Evolutionary conservation across 768 basidiomycete genomes (phyloP), one percentile per base, ranked within the genome.

Genomic region (Lentinula raphanica): DNA sequence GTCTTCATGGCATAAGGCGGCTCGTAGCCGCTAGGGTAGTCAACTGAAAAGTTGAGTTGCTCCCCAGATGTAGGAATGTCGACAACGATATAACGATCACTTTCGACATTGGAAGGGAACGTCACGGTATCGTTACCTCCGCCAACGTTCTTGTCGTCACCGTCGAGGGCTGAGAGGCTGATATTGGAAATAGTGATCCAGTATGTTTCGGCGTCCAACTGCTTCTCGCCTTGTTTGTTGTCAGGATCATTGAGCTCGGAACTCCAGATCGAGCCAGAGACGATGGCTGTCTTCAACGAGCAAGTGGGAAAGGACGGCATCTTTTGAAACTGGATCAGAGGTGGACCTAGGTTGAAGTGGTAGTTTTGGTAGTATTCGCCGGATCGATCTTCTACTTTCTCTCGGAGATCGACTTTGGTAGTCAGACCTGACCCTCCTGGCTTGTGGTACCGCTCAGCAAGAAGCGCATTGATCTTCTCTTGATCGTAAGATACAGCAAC

Each of bases 121-220:
- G 9, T 49, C 13, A 49, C 46, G 23, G 46, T 49, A 15, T 49
- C 29, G 17, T 49, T 19, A 12, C 46, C 46, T 6, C 46, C 46
- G 23, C 46, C 46, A 15, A 49, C 46, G 17, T 49, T 49, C 12
- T 49, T 21, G 19, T 12, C 46, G 46, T 49, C 19, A n/a, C 46
- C 46, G 23, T 49, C 46, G n/a, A 49, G 46, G n/a, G 46, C 46
- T 13, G 46, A 27, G 12, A 49, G n/a, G 29, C 46, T 49, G 46
- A 49, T 49, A 21, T 49, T 49, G 5, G 46, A 49, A 19, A 49
- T 49, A 15, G 46, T 49, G 46, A 49, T 49, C 46, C 46, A 49
- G 19, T 49, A 49, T 31, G 46, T 39, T 5, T 9, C 13, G 13
- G 12, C 5, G 13, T 39, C 38, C 38, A 39, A 13, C 13, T 39